Percentiles rank a stretch among this genome's conserved stretches.
Conservation (phyloP, 2,329 filamentous ascomycete genomes). For the Trichothecium sympodiale region DNA sequence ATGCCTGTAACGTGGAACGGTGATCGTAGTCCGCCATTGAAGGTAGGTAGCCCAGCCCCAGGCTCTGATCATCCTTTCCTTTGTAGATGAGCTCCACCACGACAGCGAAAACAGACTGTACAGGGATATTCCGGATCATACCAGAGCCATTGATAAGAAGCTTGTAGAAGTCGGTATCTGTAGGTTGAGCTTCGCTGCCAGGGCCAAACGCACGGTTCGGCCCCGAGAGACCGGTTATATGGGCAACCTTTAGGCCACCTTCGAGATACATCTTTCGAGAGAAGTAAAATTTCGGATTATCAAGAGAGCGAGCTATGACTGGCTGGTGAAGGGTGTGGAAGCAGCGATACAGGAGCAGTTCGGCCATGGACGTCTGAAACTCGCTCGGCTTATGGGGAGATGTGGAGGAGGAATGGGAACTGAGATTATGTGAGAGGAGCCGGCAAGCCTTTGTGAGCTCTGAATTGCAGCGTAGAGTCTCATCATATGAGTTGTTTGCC, state of each 20-base stretch:
- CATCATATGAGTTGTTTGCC: constrained; percentile 30
- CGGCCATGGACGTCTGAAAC: constrained; percentile 31
- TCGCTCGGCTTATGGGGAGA: constrained; percentile 11
- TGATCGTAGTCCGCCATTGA: constrained; percentile 21
- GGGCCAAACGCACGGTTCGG: constrained; percentile 6
- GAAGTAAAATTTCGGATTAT: constrained; percentile 39
- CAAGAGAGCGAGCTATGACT: constrained; percentile 29
- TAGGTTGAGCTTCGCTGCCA: constrained; percentile 10
- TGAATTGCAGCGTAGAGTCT: constrained; percentile 32
- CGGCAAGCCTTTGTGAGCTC: constrained; percentile 30
- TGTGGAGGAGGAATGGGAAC: constrained; percentile 12
- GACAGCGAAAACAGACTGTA: constrained; percentile 29
- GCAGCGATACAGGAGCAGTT: constrained; percentile 32
- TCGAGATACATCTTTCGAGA: constrained; percentile 39
- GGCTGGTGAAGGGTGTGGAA: constrained; percentile 44
- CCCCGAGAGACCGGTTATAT: constrained; percentile 18
- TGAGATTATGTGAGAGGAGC: constrained; percentile 7
- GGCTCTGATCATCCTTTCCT: constrained; percentile 27
- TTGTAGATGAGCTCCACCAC: constrained; percentile 27
- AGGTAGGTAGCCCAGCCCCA: constrained; percentile 16
- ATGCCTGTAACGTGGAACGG: constrained; percentile 15
- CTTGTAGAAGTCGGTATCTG: constrained; percentile 19
- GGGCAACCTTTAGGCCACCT: constrained; percentile 23
- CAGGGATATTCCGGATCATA: constrained; percentile 28
- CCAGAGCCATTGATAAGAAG: constrained; percentile 29